Conservation (phyloP, 306 rosid genomes). For the Lathyrus oleraceus region DNA sequence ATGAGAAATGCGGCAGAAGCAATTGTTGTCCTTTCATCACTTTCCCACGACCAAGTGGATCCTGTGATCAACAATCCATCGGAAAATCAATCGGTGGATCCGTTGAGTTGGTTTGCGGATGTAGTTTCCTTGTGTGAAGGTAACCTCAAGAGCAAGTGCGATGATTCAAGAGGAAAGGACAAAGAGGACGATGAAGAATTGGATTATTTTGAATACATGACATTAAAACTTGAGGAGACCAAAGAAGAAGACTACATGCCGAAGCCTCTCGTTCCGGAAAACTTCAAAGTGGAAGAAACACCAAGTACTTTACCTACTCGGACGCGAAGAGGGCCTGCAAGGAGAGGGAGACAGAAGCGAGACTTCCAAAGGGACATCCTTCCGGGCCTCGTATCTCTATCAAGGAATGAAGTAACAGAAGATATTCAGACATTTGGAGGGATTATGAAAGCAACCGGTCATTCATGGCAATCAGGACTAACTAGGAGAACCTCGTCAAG, state of each 20-base stretch:
- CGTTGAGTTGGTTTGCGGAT: conserved; percentile 79
- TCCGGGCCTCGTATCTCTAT: conserved; percentile 81
- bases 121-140: conserved; percentile 55
- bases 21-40: conserved; percentile 69
- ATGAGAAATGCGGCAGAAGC: conserved; percentile 74
- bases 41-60: conserved; percentile 36
- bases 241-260: conserved; percentile 97
- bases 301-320: conserved; percentile 49
- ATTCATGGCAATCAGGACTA: conserved; percentile 77
- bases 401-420: conserved; percentile 96
- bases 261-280: conserved; percentile 75
- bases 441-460: conserved; percentile 85
- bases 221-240: conserved; percentile 60
- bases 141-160: conserved; percentile 44
- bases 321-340: conserved; percentile 75
- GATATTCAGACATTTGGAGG: conserved; percentile 97
- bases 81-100: conserved; percentile 48
- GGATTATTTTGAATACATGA: conserved; percentile 83
- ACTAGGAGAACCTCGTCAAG: conserved; percentile 79
- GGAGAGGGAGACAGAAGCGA: conserved; percentile 93
- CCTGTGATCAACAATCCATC: conserved; percentile 40
- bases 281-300: conserved; percentile 66
- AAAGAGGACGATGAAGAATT: conserved; percentile 42
- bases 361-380: conserved; percentile 98
- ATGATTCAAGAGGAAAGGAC: conserved; percentile 39